phyloP scores from a whole-genome alignment of 768 basidiomycete genomes.

The Pleurotus sapidus region DNA sequence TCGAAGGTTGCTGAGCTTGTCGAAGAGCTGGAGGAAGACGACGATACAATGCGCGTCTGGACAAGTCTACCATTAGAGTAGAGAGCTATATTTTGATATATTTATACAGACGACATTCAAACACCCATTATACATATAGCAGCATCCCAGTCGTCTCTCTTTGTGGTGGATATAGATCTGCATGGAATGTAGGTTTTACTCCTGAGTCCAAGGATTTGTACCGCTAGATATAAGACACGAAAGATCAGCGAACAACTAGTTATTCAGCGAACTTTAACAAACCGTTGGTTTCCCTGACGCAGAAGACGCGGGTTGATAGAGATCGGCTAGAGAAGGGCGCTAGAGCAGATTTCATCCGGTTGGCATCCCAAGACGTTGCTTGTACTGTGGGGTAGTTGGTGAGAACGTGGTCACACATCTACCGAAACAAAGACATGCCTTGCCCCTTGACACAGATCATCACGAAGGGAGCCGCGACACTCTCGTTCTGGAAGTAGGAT shows the following conservation, averaged over 20 bases:
- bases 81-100: slow-evolving; percentile 6
- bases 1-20: slow-evolving; percentile 41
- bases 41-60: slow-evolving; percentile 59
- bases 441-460: slow-evolving; percentile 40
- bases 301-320: background rate
- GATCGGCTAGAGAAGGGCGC: background rate
- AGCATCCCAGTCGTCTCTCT: slow-evolving; percentile 50
- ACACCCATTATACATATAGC: slow-evolving; percentile 45
- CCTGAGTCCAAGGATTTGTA: slow-evolving; percentile 23
- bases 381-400: too few relatives aligned
- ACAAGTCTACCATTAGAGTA: slow-evolving; percentile 38
- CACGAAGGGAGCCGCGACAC: slow-evolving; percentile 36
- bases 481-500: slow-evolving; percentile 34
- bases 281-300: background rate
- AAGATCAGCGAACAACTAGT: slow-evolving; percentile 13
- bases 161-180: slow-evolving; percentile 39
- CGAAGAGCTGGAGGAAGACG: slow-evolving; percentile 51
- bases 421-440: slow-evolving; percentile 18
- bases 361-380: too few relatives aligned
- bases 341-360: background rate
- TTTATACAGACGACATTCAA: slow-evolving; percentile 10
- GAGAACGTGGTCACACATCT: too few relatives aligned
- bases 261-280: background rate
- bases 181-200: slow-evolving; percentile 52
- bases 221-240: slow-evolving; percentile 13